phyloP scores from a whole-genome alignment of 371 early-diverging fungal genomes.

The Rhizopus stolonifer region DNA sequence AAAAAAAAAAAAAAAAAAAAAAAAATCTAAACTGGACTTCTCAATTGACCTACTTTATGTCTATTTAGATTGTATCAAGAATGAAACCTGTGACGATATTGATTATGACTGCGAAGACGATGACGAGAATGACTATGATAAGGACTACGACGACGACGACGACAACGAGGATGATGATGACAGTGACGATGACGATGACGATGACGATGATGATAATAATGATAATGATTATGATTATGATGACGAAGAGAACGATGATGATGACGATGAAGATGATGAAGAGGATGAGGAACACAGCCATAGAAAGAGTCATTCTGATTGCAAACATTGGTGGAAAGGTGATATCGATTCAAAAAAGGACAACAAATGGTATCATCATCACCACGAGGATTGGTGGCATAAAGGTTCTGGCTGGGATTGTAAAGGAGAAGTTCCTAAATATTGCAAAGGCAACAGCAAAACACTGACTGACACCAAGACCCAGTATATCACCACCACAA shows the following conservation, averaged over 20 bases:
- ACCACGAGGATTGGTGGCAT: background rate
- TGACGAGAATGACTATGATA: background rate
- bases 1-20: background rate
- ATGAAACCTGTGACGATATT: constrained; percentile 1
- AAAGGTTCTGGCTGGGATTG: constrained; percentile 2
- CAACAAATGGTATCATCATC: background rate
- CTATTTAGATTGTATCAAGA: background rate
- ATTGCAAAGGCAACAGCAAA: background rate
- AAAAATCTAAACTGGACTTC: background rate
- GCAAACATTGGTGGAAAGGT: background rate
- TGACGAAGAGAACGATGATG: constrained; percentile 15
- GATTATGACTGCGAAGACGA: constrained; percentile 1
- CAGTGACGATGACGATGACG: constrained; percentile 23
- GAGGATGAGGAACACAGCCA: background rate
- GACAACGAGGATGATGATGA: constrained; percentile 13
- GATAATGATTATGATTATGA: background rate
- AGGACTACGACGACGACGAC: background rate
- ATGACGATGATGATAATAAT: constrained; percentile 25
- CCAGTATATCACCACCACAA: background rate
- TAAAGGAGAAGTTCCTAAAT: background rate
- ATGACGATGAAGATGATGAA: constrained; percentile 29
- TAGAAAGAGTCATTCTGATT: background rate
- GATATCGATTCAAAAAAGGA: background rate
- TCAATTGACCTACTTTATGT: no score
- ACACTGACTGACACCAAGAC: background rate